Evolutionary conservation across 805 yeast genomes (phyloP), one percentile per base, ranked within the genome.

Genomic region (Nakazawaea wickerhamii): DNA sequence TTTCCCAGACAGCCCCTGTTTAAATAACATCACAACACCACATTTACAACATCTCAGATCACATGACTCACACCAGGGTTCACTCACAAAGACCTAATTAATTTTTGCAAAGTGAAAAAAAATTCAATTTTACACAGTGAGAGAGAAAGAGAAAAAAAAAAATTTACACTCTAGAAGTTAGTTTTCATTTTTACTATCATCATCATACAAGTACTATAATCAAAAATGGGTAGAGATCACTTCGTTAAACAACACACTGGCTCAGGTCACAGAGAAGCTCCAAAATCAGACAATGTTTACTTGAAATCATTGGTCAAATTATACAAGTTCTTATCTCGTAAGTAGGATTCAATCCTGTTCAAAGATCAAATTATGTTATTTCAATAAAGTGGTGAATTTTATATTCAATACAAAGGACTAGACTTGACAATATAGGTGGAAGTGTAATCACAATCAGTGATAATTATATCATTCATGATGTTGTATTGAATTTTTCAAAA

Each of bases 221-320:
- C 45, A 55, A 73, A 62, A 65, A 90, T 90, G 98, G 98, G 96
- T 83, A 87, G 83, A 77, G 98, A 93, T 79, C 95, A 87, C 79
- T 79, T 84, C 75, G 70, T 81, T 71, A 93, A 91, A 76, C 97
- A 88, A 77, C 99, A 93, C 84, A 80, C 78, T 68, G 87, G 89
- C 77, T 75, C 83, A 60, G 83, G 95, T 75, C 95, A 88, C 88
- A 89, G 99, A 79, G 76, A 84, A 70, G 97, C 97, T 75, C 99
- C 99, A 78, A 88, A 88, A 81, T 91, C 98, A 59, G 96, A 93
- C 78, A 93, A 93, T 71, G 96, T 90, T 77, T 93, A 93, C 96
- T 80, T 93, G 77, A 85, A 84, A 76, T 76, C 93, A 70, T 84
- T 93, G 75, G 98, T 91, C 73, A 91, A 91, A 84, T 80, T 93